Percentiles rank a stretch among this genome's conserved stretches.
Evolutionary conservation across 208 protist genomes (phyloP).

Genomic region (Trypanosoma boissoni): DNA sequence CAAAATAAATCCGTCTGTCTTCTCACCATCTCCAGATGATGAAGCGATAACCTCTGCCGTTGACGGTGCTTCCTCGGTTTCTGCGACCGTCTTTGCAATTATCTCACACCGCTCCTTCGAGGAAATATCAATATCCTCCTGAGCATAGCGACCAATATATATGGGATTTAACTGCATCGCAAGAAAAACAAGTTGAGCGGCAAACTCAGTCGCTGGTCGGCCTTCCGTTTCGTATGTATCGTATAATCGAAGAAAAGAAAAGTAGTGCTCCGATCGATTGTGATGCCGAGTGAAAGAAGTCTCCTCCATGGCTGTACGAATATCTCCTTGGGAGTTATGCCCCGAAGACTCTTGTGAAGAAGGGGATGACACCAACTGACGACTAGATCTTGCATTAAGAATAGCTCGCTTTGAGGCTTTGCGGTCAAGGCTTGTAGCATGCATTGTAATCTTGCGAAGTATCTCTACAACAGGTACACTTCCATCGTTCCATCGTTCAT

Average conservation of each 20-base stretch:
- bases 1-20: constrained; percentile 83
- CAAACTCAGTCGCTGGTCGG: constrained; percentile 42
- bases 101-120: constrained; percentile 45
- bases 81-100: constrained; percentile 53
- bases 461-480: constrained; percentile 65
- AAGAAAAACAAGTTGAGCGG: constrained; percentile 73
- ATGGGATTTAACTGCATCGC: constrained; percentile 71
- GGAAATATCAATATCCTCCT: constrained; percentile 45
- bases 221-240: constrained; percentile 70
- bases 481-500: constrained; percentile 25
- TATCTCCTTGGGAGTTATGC: constrained; percentile 10
- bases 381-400: constrained; percentile 52
- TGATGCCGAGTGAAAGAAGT: constrained; percentile 12
- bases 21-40: constrained; percentile 23
- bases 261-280: constrained; percentile 79
- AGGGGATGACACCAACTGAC: constrained; percentile 18
- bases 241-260: constrained; percentile 87
- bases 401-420: constrained; percentile 82
- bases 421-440: constrained; percentile 76
- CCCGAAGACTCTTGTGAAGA: constrained; percentile 27
- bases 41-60: constrained; percentile 74
- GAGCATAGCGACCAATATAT: constrained; percentile 68
- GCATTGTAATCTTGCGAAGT: constrained; percentile 59
- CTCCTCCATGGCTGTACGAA: constrained; percentile 6
- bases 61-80: constrained; percentile 68